Evolutionary conservation across 2,329 filamentous ascomycete species (phyloP).

Genomic region (Diplodia corticola): DNA sequence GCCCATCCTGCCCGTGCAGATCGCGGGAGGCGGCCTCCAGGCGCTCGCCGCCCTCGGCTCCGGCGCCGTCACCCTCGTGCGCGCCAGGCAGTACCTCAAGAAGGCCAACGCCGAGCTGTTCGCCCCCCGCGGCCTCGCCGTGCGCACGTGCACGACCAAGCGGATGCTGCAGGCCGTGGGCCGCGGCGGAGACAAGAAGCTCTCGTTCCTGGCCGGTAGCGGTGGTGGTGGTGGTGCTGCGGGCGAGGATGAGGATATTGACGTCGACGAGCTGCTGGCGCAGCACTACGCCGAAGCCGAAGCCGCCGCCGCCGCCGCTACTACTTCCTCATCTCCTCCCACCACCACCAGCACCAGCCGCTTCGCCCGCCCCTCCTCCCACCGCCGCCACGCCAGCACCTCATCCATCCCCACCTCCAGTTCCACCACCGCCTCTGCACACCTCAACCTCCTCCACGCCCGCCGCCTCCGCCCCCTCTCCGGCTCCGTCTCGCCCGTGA

Average conservation of each 20-base stretch:
- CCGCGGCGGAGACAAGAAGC: not conserved
- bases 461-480: conserved; percentile 8
- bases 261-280: not conserved
- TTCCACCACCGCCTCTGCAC: no score
- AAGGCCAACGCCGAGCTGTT: conserved; percentile 1
- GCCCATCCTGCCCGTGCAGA: conserved; percentile 27
- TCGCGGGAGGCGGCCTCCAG: conserved; percentile 13
- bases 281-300: not conserved
- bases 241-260: not conserved
- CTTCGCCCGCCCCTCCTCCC: not conserved
- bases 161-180: conserved; percentile 16
- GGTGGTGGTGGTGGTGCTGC: no score
- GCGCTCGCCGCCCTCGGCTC: conserved; percentile 7
- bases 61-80: conserved; percentile 1
- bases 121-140: conserved; percentile 13
- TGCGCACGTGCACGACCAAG: conserved; percentile 5
- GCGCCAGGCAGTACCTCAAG: not conserved
- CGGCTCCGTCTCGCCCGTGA: not conserved
- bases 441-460: no score
- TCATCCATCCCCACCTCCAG: not conserved
- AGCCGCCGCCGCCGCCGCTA: not conserved
- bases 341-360: not conserved
- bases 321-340: not conserved
- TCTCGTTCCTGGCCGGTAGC: not conserved
- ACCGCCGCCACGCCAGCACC: not conserved